Base-by-base conservation (phyloP, 768 basidiomycete species). In the Gautieria morchelliformis region DNA sequence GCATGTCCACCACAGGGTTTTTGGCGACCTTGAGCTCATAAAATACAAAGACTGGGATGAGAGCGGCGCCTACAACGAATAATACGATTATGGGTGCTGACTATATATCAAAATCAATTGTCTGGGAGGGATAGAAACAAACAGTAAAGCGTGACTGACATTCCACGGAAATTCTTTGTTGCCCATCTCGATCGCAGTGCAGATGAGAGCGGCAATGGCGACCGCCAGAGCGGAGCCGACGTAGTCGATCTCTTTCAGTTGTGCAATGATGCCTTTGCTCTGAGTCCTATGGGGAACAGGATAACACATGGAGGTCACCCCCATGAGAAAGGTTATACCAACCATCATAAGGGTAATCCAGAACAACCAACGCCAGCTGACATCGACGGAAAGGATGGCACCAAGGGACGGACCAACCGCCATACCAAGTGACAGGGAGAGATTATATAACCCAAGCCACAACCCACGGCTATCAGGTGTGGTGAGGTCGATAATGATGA, bases 341-440 rank as follows among this genome's bases (percentile, higher is more conserved):
- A 72, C 71, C 56, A 72, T 67, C 6, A 71, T 63, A 40, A 71
- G 49, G 0, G 71, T 71, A 56, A 75, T 75, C 66, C 74, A 77
- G 64, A 77, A 77, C 47, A 73, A 63, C 76, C 76, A 78, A 60
- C 76, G 64, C 77, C 76, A 78, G 7, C 68, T 48, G 8, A 71
- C 60, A 42, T 76, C 67, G 60, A 75, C 72, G 4, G 76, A 71
- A 51, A 78, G 68, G 39, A 74, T 63, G n/a, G 78, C 78, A 7
- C 77, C 78, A 4, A 79, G 59, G 14, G 78, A 68, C 3, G 77
- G 78, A 1, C 78, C 77, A 40, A 76, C 64, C 40, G 78, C 72
- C 8, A 72, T 65, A n/a, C 76, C 75, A 17, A 73, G 53, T 27
- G 75, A 70, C 22, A 76, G 70, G 0, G 71, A 62, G 39, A 68